Evolutionary conservation across 2,329 filamentous ascomycete genomes (phyloP).

Genomic region (Sarocladiaceae sp.): DNA sequence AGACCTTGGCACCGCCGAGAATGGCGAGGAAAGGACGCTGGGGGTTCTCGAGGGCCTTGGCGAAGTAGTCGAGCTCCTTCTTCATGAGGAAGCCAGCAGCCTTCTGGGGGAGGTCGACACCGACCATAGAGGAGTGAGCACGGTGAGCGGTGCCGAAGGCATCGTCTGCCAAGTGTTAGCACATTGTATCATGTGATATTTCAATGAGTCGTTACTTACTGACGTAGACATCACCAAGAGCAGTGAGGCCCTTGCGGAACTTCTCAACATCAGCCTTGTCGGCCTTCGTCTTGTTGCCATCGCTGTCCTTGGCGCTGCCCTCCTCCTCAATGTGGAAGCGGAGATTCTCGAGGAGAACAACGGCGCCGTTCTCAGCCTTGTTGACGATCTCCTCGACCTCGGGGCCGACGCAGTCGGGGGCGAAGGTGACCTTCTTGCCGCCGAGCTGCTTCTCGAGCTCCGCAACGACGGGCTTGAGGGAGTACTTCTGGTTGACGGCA

Average conservation of each 20-base stretch:
- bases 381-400: conserved; percentile 88
- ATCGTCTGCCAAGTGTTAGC: conserved; percentile 60
- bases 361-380: conserved; percentile 73
- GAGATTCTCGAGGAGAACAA: conserved; percentile 94
- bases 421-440: conserved; percentile 79
- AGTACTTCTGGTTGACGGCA: conserved; percentile 87
- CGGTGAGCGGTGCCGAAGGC: conserved; percentile 98
- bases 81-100: conserved; percentile 98
- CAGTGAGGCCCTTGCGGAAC: conserved; percentile 93
- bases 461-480: conserved; percentile 82
- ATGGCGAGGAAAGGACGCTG: conserved; percentile 97
- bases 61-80: conserved; percentile 99
- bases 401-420: conserved; percentile 83
- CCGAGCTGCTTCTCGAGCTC: conserved; percentile 89
- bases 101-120: conserved; percentile 91
- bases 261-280: conserved; percentile 88
- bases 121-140: conserved; percentile 99
- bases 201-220: conserved; percentile 55
- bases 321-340: conserved; percentile 98
- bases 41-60: conserved; percentile 88
- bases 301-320: conserved; percentile 87
- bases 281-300: conserved; percentile 97
- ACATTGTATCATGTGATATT: not conserved
- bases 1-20: conserved; percentile 96
- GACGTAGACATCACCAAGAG: conserved; percentile 92